phyloP scores from a whole-genome alignment of 2,329 filamentous ascomycete species.

The Chaetothyriales sp. region DNA sequence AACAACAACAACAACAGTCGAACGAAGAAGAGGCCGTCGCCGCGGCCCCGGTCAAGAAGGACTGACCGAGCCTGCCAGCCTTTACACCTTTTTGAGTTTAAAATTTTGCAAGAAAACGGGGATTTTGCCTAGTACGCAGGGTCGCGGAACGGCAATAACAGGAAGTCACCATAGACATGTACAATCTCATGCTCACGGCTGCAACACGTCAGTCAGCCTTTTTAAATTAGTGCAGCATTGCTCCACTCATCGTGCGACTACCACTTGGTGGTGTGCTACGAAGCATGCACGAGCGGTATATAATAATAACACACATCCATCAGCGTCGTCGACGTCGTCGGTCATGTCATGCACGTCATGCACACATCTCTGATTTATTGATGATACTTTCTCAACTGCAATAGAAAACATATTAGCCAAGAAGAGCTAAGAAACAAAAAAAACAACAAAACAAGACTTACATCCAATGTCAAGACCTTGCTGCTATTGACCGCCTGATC shows the following conservation, averaged over 20 bases:
- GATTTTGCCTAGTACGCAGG: background rate
- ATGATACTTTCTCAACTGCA: background rate
- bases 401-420: constrained; percentile 18
- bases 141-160: background rate
- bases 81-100: background rate
- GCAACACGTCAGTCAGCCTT: background rate
- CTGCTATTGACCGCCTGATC: constrained; percentile 91
- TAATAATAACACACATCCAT: background rate
- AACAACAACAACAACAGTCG: constrained; percentile 17
- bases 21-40: background rate
- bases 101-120: background rate
- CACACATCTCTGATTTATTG: background rate
- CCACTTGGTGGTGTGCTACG: background rate
- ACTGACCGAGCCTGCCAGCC: constrained; percentile 5
- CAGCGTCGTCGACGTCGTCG: background rate
- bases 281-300: background rate
- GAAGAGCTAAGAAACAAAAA: constrained; percentile 14
- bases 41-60: constrained; percentile 8
- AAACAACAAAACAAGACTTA: constrained; percentile 42
- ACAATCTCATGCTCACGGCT: background rate
- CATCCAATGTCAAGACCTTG: constrained; percentile 83
- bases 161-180: background rate
- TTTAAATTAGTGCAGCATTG: too few relatives aligned
- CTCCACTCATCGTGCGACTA: too few relatives aligned
- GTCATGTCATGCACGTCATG: background rate